Base-by-base conservation (phyloP, 805 yeast species). In the Cyberlindnera sargentensis region DNA sequence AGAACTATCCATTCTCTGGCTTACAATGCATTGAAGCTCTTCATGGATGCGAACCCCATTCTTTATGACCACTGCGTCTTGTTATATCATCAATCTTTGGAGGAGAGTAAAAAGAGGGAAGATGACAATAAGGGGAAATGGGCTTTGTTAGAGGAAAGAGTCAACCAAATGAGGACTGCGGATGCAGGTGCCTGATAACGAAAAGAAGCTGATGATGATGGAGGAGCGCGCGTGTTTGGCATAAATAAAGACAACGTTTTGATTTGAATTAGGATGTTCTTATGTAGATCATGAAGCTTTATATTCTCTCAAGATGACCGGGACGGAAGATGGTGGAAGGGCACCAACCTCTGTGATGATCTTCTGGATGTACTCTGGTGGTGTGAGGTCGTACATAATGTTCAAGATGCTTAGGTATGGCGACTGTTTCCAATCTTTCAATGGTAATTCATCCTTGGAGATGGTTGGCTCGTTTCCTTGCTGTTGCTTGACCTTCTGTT, bases 241-340 rank as follows among this genome's bases (percentile, higher is more conserved):
- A 15, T 15, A 15, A 15, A 15, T 15, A 34, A 34, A 20, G 31
- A 29, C 31, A 29, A 29, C 31, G 10, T 29, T 29, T 29, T 8
- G 10, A 10, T 29, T 29, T 29, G 31, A 8, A 29, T 10, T 29
- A 11, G 6, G 33, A 31, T 31, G 15, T n/a, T 31, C 10, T 6
- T 35, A 35, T 3, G 37, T 35, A 24, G 15, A 24, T 26, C 37
- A 35, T 35, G 47, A 40, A 5, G 53, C 46, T 36, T 88, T 87
- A 64, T 91, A 93, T 64, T 93, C 99, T 66, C 98, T 78, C 55
- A 93, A 70, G 48, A 93, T 87, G 39, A 93, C 98, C 27, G 99
- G 99, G 45, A 93, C 98, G 2, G 98, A 88, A n/a, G 95, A 84
- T 36, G 99, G 96, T 8, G 99, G 99, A 52, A 93, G 72, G 3